Conservation (phyloP, 345 rosid genomes). For the Camelina neglecta region DNA sequence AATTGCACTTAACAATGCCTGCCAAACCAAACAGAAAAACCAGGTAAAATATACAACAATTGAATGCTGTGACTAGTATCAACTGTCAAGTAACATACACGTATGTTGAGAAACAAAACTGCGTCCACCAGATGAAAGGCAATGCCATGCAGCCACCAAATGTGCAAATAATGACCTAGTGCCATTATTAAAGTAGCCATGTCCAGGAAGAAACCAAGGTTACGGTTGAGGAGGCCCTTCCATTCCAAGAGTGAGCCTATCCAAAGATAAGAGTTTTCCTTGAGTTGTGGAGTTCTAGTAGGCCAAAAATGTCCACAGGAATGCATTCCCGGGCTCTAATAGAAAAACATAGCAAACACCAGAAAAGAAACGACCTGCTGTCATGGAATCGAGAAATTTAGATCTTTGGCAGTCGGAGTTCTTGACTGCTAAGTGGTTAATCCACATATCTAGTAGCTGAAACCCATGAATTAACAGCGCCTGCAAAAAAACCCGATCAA, state of each 20-base stretch:
- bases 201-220: constrained; percentile 93
- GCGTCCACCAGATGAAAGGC: constrained; percentile 95
- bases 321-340: constrained; percentile 8
- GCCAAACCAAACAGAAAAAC: constrained; percentile 44
- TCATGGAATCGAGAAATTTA: constrained; percentile 65
- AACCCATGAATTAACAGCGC: constrained; percentile 91
- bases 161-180: constrained; percentile 84
- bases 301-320: constrained; percentile 16
- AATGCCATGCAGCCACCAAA: constrained; percentile 98
- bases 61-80: constrained; percentile 11
- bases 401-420: constrained; percentile 62
- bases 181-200: constrained; percentile 93
- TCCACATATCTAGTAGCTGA: constrained; percentile 89
- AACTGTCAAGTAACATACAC: constrained; percentile 56
- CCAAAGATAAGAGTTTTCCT: constrained; percentile 27
- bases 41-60: constrained; percentile 24
- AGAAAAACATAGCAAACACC: constrained; percentile 13
- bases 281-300: constrained; percentile 3
- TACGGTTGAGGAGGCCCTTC: constrained; percentile 87
- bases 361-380: constrained; percentile 61
- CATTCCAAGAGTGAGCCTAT: constrained; percentile 92
- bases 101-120: constrained; percentile 84
- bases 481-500: constrained; percentile 50
- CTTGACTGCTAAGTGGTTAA: constrained; percentile 72
- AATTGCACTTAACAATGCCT: constrained; percentile 94